Evolutionary conservation across 108 stramenopile species (phyloP).

Genomic region (Schizochytrium sp.): DNA sequence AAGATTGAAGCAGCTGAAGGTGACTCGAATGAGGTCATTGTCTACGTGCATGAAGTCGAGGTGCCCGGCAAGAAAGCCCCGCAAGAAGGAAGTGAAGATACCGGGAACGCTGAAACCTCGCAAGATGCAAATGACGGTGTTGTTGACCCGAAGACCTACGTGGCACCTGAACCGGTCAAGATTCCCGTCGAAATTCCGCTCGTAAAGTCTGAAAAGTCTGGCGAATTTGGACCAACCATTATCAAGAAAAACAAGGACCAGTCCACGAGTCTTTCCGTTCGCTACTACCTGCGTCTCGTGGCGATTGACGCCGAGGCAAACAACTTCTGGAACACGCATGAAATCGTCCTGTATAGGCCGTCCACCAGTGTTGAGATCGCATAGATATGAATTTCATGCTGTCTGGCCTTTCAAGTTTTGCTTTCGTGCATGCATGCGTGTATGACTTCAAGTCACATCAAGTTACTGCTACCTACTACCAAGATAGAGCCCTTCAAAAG

Average conservation of each 20-base stretch:
- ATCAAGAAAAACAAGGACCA: neutral
- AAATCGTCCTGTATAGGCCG: neutral
- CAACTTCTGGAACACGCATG: conserved; percentile 5
- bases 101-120: neutral
- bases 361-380: neutral
- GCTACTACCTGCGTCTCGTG: neutral
- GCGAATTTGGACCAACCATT: neutral
- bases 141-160: neutral
- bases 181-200: neutral
- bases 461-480: too few species aligned
- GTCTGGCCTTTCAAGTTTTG: too few species aligned
- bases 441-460: too few species aligned
- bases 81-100: neutral
- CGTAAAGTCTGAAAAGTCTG: neutral
- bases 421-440: too few species aligned
- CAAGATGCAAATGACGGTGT: neutral
- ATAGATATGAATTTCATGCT: neutral
- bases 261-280: neutral
- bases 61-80: neutral
- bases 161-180: neutral
- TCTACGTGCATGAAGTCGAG: neutral
- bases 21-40: neutral
- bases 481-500: too few species aligned
- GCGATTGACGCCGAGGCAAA: neutral
- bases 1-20: neutral